Evolutionary conservation across 2,329 filamentous ascomycete species (phyloP).

Genomic region (Xylaria sp.): DNA sequence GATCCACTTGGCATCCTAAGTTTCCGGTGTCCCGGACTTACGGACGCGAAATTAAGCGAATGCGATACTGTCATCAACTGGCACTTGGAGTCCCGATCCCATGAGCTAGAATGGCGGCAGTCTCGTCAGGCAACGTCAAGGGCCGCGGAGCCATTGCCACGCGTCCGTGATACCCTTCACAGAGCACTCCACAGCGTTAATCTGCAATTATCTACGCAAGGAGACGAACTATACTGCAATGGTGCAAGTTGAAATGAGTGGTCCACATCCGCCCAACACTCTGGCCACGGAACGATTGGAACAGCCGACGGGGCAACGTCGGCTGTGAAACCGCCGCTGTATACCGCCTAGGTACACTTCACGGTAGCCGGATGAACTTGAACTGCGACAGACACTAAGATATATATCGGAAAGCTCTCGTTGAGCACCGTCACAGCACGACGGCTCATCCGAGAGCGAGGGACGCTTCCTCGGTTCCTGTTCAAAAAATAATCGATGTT

Average conservation of each 20-base stretch:
- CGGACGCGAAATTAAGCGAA: slow-evolving; percentile 11
- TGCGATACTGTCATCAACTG: neutral
- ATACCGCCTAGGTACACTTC: neutral
- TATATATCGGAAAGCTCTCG: neutral
- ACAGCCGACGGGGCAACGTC: neutral
- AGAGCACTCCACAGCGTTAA: neutral
- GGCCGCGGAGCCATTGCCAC: neutral
- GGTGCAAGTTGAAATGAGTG: neutral
- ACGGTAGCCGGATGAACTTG: neutral
- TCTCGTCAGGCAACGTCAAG: neutral
- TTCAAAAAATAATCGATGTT: neutral
- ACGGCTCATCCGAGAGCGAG: neutral
- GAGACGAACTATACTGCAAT: neutral
- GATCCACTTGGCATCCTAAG: neutral
- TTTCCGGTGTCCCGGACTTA: neutral
- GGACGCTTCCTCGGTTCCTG: too few relatives aligned
- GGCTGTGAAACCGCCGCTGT: neutral
- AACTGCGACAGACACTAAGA: neutral
- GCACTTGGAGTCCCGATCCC: neutral
- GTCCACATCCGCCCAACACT: neutral
- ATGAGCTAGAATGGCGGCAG: neutral
- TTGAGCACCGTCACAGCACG: neutral
- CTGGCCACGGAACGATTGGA: neutral
- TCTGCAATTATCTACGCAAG: neutral
- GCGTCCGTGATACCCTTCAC: neutral